Percentiles rank a stretch among this genome's conserved stretches.
These are phyloP conservation scores for Globisporangium emineosum DNA, from an alignment of 352 stramenopile species.

Conservation along the genomic window DNA sequence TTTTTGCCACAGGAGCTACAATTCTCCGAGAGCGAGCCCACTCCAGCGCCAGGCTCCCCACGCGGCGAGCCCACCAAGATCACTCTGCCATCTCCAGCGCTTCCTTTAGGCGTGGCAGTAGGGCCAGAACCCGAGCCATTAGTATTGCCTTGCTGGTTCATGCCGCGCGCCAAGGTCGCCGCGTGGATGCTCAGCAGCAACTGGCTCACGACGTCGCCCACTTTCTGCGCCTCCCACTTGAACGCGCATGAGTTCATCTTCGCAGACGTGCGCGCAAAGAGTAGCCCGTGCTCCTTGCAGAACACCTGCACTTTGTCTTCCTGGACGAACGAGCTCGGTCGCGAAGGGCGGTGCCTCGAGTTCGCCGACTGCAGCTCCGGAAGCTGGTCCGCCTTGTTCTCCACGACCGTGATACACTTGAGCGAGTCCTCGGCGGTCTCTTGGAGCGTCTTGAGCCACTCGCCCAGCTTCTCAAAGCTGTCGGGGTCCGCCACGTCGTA, in stretches of 20 bases:
- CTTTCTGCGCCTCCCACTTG: conserved; percentile 57
- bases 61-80: conserved; percentile 9
- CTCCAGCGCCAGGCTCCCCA: not conserved
- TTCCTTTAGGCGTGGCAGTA: too few species aligned
- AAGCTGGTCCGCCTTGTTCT: conserved; percentile 90
- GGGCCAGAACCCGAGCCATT: not conserved
- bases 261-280: conserved; percentile 62
- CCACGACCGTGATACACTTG: conserved; percentile 80
- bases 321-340: conserved; percentile 44
- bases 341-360: not conserved
- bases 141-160: not conserved
- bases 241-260: conserved; percentile 56
- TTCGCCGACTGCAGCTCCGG: conserved; percentile 14
- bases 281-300: conserved; percentile 48
- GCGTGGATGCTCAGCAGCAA: conserved; percentile 66
- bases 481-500: conserved; percentile 89
- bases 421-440: conserved; percentile 87
- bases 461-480: conserved; percentile 83
- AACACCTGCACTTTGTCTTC: conserved; percentile 42
- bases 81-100: conserved; percentile 11
- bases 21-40: conserved; percentile 2
- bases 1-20: conserved; percentile 19
- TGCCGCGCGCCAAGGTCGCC: conserved; percentile 27
- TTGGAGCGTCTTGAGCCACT: conserved; percentile 86
- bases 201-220: conserved; percentile 49